phyloP scores from a whole-genome alignment of 257 asterid species.

The Sherardia arvensis region DNA sequence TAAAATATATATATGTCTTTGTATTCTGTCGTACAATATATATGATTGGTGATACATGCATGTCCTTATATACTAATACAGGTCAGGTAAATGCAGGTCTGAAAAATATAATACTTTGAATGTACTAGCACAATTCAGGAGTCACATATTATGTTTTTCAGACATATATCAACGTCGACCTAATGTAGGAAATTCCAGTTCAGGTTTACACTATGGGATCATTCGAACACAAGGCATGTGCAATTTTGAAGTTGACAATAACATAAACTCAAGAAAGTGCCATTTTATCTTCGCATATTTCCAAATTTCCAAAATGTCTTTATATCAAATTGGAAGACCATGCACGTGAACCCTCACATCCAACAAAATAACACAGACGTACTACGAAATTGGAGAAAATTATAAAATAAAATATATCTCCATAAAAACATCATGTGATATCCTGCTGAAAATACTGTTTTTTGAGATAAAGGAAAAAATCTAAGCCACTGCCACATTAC shows the following conservation, averaged over 20 bases:
- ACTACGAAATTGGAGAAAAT: background rate
- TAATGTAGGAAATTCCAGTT: too few species aligned
- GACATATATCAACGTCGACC: too few species aligned
- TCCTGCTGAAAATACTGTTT: background rate
- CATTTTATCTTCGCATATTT: background rate
- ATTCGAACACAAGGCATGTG: conserved; percentile 9
- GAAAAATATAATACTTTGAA: too few species aligned
- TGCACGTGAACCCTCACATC: conserved; percentile 4
- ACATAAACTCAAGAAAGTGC: background rate
- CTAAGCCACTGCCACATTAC: background rate
- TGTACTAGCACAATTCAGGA: too few species aligned
- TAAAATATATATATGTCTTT: too few species aligned
- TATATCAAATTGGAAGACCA: background rate
- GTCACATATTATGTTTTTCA: too few species aligned
- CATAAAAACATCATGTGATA: background rate
- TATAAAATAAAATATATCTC: too few species aligned
- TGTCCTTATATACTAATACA: too few species aligned
- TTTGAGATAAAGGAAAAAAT: background rate
- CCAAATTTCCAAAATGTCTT: background rate
- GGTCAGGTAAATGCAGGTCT: too few species aligned
- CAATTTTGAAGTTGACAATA: conserved; percentile 9
- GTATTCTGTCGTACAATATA: too few species aligned
- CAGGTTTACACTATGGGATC: background rate
- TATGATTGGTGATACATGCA: too few species aligned
- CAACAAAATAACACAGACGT: background rate